Base-by-base conservation (phyloP, 2,329 filamentous ascomycete genomes). In the Aspergillus calidoustus region DNA sequence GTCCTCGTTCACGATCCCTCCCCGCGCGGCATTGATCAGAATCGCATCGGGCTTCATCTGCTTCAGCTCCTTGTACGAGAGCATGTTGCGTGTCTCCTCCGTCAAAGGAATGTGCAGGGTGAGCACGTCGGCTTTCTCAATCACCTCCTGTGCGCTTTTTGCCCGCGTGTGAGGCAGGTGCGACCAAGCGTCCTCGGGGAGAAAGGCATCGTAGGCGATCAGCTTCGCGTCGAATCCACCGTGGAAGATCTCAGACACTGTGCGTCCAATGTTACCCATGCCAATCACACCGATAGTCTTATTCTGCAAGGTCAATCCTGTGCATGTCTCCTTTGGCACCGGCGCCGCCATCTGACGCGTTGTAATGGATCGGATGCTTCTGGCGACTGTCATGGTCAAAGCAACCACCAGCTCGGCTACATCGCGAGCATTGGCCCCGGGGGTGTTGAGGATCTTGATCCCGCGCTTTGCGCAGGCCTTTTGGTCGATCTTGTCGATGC, bases 361-460 rank as follows among this genome's bases (percentile, higher is more conserved):
- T 1, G 68, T 66, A 8, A 80, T 78, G 2, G 64, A 63, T 0
- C 72, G 69, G 2, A 79, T 66, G 38, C 73, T 68, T 7, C 76
- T 69, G 1, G 75, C 76, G 19, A 77, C 74, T 0, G 74, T 67
- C 62, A 76, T 76, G 0, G 74, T 70, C 15, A 81, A 69, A 0
- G 77, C 67, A 4, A 59, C 28, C 3, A 64, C 61, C 5, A 71
- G 63, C 48, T 81, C 79, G 0, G 80, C 80, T 0, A 82, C 80
- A 1, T 79, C 74, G 2, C 76, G 74, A 0, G 77, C 75, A 61
- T 80, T 83, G 0, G 81, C 76, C 1, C 80, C 81, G 0, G 81
- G 81, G 0, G 81, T 83, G 61, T 83, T 83, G 64, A 79, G 74
- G 30, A 83, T 77, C n/a, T 74, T 74, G 64, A 83, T 79, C 0